Conservation (phyloP, 1,284 basidiomycete species). For the Cryptococcus maquisensis region DNA sequence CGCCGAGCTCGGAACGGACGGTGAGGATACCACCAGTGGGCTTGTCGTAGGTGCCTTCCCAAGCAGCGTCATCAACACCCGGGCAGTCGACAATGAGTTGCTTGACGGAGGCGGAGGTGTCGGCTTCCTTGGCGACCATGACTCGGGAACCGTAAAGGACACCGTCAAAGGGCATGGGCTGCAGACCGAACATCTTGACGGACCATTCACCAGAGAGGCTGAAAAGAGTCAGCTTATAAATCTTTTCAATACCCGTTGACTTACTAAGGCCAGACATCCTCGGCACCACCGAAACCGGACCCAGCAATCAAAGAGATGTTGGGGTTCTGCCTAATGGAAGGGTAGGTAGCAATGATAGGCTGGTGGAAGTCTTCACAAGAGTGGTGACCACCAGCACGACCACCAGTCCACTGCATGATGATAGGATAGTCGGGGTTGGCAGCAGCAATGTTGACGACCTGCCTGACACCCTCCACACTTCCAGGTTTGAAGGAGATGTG, state of each 20-base stretch:
- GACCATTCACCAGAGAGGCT: slow-evolving; percentile 91
- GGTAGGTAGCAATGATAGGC: slow-evolving; percentile 86
- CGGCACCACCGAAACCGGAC: slow-evolving; percentile 93
- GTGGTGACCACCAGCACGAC: slow-evolving; percentile 98
- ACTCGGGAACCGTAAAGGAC: slow-evolving; percentile 93
- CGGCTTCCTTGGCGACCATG: slow-evolving; percentile 98
- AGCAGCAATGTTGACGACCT: slow-evolving; percentile 92
- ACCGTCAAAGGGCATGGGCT: slow-evolving; percentile 99
- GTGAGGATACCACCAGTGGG: slow-evolving; percentile 95
- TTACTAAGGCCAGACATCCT: slow-evolving; percentile 90
- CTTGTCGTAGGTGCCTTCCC: slow-evolving; percentile 94
- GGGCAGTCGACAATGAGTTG: slow-evolving; percentile 89
- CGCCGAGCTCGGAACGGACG: slow-evolving; percentile 94
- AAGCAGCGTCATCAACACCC: slow-evolving; percentile 85
- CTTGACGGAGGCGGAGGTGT: slow-evolving; percentile 90
- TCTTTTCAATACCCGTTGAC: no score
- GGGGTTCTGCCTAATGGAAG: slow-evolving; percentile 76
- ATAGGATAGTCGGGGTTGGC: slow-evolving; percentile 96
- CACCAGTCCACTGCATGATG: slow-evolving; percentile 98
- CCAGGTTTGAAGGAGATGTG: slow-evolving; percentile 98
- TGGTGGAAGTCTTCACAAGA: slow-evolving; percentile 99
- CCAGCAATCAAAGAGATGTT: slow-evolving; percentile 91
- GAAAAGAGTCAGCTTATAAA: background rate
- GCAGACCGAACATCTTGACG: slow-evolving; percentile 68
- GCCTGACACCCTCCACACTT: slow-evolving; percentile 92